Percentiles rank a stretch among this genome's conserved stretches.
Evolutionary conservation across 257 asterid genomes (phyloP).

Genomic region (Nicotiana knightiana): DNA sequence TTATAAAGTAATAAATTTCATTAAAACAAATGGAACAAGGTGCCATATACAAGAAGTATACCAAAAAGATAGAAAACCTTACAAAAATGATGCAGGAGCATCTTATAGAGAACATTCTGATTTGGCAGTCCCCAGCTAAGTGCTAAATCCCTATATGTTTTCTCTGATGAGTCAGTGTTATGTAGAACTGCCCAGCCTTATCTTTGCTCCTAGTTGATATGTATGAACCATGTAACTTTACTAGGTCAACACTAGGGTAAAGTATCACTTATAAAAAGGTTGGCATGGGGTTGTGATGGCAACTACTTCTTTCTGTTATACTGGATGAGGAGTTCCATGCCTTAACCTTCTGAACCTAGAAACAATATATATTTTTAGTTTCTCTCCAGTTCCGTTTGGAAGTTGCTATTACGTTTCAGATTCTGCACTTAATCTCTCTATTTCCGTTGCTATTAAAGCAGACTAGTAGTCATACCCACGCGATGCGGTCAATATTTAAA

Average conservation of each 20-base stretch:
- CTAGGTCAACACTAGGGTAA: background rate
- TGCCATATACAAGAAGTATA: no score
- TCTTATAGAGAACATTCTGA: background rate
- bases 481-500: no score
- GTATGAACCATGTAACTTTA: background rate
- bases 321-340: background rate
- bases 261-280: background rate
- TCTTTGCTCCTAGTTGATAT: background rate
- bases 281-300: background rate
- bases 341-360: constrained; percentile 3
- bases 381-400: background rate
- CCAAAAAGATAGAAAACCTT: no score
- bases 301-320: background rate
- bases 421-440: background rate
- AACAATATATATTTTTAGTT: background rate
- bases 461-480: no score
- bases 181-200: background rate
- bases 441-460: background rate
- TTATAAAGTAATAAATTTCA: background rate
- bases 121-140: background rate
- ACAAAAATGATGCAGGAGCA: background rate
- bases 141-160: background rate
- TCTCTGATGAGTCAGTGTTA: background rate
- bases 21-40: no score
- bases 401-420: background rate